Base-by-base conservation (phyloP, 2,329 filamentous ascomycete genomes). In the Aspergillus luchuensis region DNA sequence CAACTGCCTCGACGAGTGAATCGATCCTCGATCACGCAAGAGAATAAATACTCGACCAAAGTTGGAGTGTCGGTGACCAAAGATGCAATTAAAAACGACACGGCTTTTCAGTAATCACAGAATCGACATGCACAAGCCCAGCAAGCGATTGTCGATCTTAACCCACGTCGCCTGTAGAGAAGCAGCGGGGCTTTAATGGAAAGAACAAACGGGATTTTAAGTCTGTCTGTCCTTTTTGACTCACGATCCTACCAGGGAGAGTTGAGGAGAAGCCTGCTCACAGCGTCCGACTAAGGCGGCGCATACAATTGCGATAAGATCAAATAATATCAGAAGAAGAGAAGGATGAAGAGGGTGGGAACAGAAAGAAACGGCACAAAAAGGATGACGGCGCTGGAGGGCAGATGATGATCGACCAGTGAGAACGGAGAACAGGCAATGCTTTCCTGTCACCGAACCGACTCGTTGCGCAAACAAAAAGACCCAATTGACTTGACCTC, bases 211-310 rank as follows among this genome's bases (percentile, higher is more conserved):
- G 43, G 11, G 25, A 1, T 7, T 45, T 21, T 5, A 11, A 30
- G 28, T 10, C 28, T 30, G 53, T 56, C 25, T 21, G 19, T 21
- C 25, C n/a, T 17, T 39, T 11, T 39, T 23, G 39, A 17, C 43
- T 56, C 53, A 50, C 23, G 52, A 47, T 56, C 53, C 53, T 45
- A 66, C 61, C 66, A 65, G 41, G 48, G 33, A 62, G 62, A 62
- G 51, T 63, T 52, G 45, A 54, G 62, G 56, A 23, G 56, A 61
- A 62, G 66, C 71, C 71, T 72, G 74, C 71, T 76, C 72, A 73
- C 72, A 71, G 69, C 69, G 67, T 74, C 73, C 72, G 68, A 66
- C 72, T 69, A 62, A 66, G 61, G 72, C 73, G 73, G 72, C 70
- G 70, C 71, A 67, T 71, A 65, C 63, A 71, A 69, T 67, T 65